phyloP scores from a whole-genome alignment of 805 yeast genomes.

The Candida caryicola region DNA sequence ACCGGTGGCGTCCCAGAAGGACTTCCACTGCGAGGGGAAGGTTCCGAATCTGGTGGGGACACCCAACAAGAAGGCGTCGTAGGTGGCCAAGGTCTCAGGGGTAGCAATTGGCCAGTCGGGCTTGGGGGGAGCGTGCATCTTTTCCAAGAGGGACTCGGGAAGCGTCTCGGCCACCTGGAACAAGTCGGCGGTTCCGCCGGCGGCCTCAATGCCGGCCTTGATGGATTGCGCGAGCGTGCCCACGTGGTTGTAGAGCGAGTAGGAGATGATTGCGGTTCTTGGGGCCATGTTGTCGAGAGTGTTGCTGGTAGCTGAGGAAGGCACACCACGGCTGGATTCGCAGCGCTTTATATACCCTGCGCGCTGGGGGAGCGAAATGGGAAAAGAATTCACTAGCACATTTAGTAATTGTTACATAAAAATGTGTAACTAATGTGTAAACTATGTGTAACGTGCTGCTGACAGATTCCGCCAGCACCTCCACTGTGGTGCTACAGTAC shows the following conservation, averaged over 20 bases:
- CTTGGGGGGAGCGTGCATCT: conserved; percentile 57
- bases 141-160: conserved; percentile 49
- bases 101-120: conserved; percentile 23
- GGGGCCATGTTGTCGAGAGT: too few species aligned
- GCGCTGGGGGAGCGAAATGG: not conserved
- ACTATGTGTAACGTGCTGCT: too few species aligned
- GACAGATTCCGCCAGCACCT: too few species aligned
- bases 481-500: too few species aligned
- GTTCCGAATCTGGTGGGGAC: conserved; percentile 26
- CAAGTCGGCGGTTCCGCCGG: conserved; percentile 65
- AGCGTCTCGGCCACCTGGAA: conserved; percentile 77
- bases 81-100: conserved; percentile 18
- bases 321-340: too few species aligned
- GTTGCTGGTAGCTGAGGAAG: too few species aligned
- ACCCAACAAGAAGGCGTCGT: conserved; percentile 27
- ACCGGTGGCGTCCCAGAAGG: conserved; percentile 26
- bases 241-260: conserved; percentile 79
- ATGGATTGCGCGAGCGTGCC: conserved; percentile 62
- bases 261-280: conserved; percentile 43
- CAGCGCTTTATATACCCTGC: not conserved
- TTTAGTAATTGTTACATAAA: not conserved
- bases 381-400: not conserved
- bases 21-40: conserved; percentile 22
- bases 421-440: too few species aligned
- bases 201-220: conserved; percentile 61